Conservation (phyloP, 495 filamentous ascomycete genomes). For the Cercophora newfieldiana region DNA sequence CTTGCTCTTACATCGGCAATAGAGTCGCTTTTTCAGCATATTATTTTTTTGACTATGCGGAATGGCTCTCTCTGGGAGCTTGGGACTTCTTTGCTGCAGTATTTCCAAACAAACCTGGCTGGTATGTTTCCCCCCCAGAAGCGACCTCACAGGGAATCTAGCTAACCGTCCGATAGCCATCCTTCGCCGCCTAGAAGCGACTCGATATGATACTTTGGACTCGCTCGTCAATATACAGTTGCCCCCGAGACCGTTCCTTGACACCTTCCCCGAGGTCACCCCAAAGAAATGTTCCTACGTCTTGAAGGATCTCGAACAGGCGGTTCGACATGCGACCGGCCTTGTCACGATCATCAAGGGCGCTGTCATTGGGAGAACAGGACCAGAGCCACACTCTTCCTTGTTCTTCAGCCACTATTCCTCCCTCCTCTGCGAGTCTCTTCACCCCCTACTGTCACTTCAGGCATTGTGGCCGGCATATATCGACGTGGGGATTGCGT, state of each 20-base stretch:
- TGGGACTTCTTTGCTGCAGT: slow-evolving; percentile 42
- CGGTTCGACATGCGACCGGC: slow-evolving; percentile 29
- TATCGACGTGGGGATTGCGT: slow-evolving; percentile 25
- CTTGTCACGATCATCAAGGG: slow-evolving; percentile 27
- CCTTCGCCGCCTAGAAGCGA: slow-evolving; percentile 19
- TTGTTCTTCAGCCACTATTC: slow-evolving; percentile 26
- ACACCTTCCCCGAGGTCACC: slow-evolving; percentile 9
- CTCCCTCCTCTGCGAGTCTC: slow-evolving; percentile 40
- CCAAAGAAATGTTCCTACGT: slow-evolving; percentile 22
- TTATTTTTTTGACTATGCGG: slow-evolving; percentile 40
- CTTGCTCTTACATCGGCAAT: slow-evolving; percentile 47
- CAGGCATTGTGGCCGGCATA: slow-evolving; percentile 30
- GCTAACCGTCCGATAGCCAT: slow-evolving; percentile 22
- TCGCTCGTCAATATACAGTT: slow-evolving; percentile 21
- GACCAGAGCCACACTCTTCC: slow-evolving; percentile 10
- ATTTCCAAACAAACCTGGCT: slow-evolving; percentile 43
- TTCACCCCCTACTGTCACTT: slow-evolving; percentile 31
- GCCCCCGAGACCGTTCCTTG: slow-evolving; percentile 25
- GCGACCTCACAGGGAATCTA: no score
- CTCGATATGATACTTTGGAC: background rate
- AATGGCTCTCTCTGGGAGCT: slow-evolving; percentile 47
- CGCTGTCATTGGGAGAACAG: background rate
- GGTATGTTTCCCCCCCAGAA: slow-evolving; percentile 36
- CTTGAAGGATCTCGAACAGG: slow-evolving; percentile 25
- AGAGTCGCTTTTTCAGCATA: slow-evolving; percentile 49